Evolutionary conservation across 169 alveolate species (phyloP).

Genomic region (Eimeria sp.): DNA sequence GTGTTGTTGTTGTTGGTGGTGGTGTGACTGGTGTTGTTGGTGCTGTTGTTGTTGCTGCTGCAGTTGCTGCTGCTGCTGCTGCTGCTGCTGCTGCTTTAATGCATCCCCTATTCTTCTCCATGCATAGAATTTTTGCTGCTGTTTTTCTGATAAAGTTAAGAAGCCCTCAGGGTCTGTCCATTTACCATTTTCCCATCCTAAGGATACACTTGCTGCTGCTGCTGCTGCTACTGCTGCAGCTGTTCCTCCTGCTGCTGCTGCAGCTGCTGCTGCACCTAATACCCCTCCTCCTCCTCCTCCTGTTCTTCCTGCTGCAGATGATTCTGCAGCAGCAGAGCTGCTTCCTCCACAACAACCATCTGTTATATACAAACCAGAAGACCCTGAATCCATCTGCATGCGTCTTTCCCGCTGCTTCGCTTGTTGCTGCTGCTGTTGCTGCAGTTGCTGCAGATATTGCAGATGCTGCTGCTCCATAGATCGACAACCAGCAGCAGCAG

Average conservation of each 20-base stretch:
- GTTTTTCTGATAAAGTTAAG: conserved; percentile 88
- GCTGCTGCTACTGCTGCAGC: conserved; percentile 59
- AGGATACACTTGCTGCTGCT: conserved; percentile 10
- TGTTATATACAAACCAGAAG: background rate
- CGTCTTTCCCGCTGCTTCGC: background rate
- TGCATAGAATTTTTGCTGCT: conserved; percentile 86
- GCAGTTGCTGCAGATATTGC: conserved; percentile 11
- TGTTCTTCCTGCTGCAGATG: background rate
- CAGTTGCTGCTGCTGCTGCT: background rate
- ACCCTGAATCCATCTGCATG: background rate
- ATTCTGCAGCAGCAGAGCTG: background rate
- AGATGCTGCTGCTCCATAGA: background rate
- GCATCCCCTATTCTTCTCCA: conserved; percentile 90
- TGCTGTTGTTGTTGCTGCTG: background rate
- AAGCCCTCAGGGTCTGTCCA: conserved; percentile 93
- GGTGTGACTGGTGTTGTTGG: background rate
- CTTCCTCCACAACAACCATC: conserved; percentile 22
- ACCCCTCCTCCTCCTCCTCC: background rate
- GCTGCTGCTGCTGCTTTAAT: conserved; percentile 75
- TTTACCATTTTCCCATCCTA: conserved; percentile 85
- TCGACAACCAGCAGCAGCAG: background rate
- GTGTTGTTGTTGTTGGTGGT: background rate
- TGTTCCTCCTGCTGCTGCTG: no score
- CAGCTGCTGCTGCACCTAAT: background rate
- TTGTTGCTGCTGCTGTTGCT: background rate